phyloP scores from a whole-genome alignment of 2,329 filamentous ascomycete genomes.

The Fusarium tupiense region DNA sequence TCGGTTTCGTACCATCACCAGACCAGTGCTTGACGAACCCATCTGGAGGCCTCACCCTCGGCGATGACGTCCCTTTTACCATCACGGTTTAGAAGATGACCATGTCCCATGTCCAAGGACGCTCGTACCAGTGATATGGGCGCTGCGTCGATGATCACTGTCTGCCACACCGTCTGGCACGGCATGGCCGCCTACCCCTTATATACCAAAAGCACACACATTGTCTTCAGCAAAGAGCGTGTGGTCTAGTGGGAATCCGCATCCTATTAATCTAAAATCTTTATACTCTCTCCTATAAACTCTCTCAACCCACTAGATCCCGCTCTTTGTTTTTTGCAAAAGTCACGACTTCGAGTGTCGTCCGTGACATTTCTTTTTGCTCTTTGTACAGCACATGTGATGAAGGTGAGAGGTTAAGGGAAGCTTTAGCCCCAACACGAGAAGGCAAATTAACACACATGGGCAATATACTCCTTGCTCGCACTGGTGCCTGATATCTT shows the following conservation, averaged over 20 bases:
- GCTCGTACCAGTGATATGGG: too few relatives aligned
- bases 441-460: background rate
- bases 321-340: background rate
- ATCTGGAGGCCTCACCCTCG: background rate
- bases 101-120: too few relatives aligned
- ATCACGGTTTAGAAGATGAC: too few relatives aligned
- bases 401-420: background rate
- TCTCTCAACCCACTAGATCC: background rate
- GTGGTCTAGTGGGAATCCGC: slow-evolving; percentile 4
- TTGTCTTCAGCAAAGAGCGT: background rate
- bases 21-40: background rate
- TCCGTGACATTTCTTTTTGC: background rate
- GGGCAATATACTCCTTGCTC: background rate
- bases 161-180: too few relatives aligned
- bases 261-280: slow-evolving; percentile 1
- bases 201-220: background rate
- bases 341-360: background rate
- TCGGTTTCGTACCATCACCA: background rate
- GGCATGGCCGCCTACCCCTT: background rate
- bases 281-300: background rate
- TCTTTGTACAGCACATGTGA: background rate
- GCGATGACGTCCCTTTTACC: too few relatives aligned
- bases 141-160: too few relatives aligned
- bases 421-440: background rate
- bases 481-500: background rate